Conservation (phyloP, 805 yeast genomes). For the Yamadazyma akitaensis region DNA sequence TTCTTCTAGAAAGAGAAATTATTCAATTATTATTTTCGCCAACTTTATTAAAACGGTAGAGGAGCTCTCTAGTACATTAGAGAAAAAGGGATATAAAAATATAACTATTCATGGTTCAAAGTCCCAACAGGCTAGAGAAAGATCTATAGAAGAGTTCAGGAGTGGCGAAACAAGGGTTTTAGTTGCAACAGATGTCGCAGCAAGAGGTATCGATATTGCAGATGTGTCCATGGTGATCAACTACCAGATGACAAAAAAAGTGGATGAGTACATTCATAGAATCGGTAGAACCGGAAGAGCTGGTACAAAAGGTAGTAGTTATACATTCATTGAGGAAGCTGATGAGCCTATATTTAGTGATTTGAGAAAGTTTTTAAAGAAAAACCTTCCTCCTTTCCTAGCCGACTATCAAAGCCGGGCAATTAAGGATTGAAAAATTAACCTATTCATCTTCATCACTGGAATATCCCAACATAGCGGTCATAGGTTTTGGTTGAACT, state of each 20-base stretch:
- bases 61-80: constrained; percentile 49
- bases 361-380: constrained; percentile 47
- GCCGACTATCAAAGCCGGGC: constrained; percentile 2
- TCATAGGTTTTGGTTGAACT: constrained; percentile 1
- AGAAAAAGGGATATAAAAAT: constrained; percentile 41
- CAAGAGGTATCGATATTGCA: constrained; percentile 92
- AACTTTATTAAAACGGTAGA: constrained; percentile 77
- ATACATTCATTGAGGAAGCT: constrained; percentile 63
- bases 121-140: constrained; percentile 80
- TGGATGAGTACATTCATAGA: constrained; percentile 87
- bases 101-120: constrained; percentile 78
- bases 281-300: constrained; percentile 98
- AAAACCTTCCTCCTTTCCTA: constrained; percentile 29
- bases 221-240: constrained; percentile 82
- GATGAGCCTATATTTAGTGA: constrained; percentile 53
- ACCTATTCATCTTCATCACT: constrained; percentile 27
- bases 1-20: constrained; percentile 27
- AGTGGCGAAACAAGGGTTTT: constrained; percentile 55
- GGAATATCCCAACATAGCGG: constrained; percentile 24
- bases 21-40: constrained; percentile 70
- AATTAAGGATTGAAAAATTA: constrained; percentile 10
- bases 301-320: constrained; percentile 73
- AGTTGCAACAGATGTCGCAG: constrained; percentile 94
- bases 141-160: constrained; percentile 61
- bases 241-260: constrained; percentile 72